Evolutionary conservation across 805 yeast genomes (phyloP), one percentile per base, ranked within the genome.

Genomic region (Teunomyces aglyptinius): DNA sequence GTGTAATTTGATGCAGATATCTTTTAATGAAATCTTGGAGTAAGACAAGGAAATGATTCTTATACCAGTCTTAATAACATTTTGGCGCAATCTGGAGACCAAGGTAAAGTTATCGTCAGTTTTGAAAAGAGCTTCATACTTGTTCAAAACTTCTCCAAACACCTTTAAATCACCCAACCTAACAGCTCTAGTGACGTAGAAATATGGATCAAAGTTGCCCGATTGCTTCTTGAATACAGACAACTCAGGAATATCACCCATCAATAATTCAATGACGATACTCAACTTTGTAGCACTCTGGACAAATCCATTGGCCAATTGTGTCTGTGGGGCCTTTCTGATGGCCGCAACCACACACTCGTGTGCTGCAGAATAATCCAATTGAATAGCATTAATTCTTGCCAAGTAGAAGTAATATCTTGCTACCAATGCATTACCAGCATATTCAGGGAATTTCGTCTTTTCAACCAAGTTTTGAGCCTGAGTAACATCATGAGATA

Each of bases 1-100:
- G 56, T 87, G 90, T 62, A 94, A 79, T 63, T 92, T 89, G 58
- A 94, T 79, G 67, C 99, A 94, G 47, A 94, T 90, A 62, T 94
- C 99, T 66, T 86, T 87, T 58, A 94, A 77, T 3, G 97, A 88
- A 50, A 94, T 94, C 63, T 82, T 84, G 49, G 94, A 86, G 72
- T 94, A 94, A 5, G 97, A 84, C 58, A 94, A 73, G 10, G 96
- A 88, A 60, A 94, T 89, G 59, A 89, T 86, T 66, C 98, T 81
- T 50, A 94, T 89, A 61, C 99, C 99, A 1, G 99, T 91, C 71
- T 92, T 94, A 69, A 94, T 94, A 51, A 94, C 99, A 65, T 92
- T 94, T 63, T 96, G 96, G 65, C 97, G 86, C 61, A 94, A 77
- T 60, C 98, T 82, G 39, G 89, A 77, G 38, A 94, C 94, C 57